These are phyloP conservation scores for Globisporangium radiosum DNA, from an alignment of 352 stramenopile species.

Conservation along the genomic window DNA sequence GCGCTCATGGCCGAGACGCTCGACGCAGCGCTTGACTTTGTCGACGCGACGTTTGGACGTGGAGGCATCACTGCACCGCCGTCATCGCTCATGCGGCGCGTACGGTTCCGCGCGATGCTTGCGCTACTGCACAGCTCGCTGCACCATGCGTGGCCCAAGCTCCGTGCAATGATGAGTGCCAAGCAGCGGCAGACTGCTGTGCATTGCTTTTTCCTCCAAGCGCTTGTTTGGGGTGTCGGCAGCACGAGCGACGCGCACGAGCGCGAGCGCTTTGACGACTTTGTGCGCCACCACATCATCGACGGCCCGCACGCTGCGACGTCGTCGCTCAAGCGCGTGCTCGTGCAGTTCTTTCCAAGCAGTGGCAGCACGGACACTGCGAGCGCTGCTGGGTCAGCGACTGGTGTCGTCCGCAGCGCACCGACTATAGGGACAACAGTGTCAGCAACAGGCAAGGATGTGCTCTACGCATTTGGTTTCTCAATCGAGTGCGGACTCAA, in stretches of 20 bases:
- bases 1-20: conserved; percentile 35
- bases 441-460: conserved; percentile 20
- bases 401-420: background rate
- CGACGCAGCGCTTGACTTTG: conserved; percentile 35
- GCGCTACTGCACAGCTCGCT: conserved; percentile 49
- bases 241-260: conserved; percentile 36
- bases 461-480: conserved; percentile 62
- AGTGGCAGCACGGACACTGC: conserved; percentile 13
- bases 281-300: conserved; percentile 53
- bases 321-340: conserved; percentile 46
- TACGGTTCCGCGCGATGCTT: conserved; percentile 22
- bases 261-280: conserved; percentile 54
- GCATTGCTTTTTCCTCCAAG: conserved; percentile 64
- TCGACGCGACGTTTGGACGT: conserved; percentile 25
- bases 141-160: conserved; percentile 44
- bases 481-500: conserved; percentile 67
- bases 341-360: conserved; percentile 51
- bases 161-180: conserved; percentile 42
- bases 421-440: background rate
- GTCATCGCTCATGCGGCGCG: background rate
- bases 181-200: conserved; percentile 57
- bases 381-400: background rate
- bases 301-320: conserved; percentile 33
- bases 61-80: background rate
- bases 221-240: conserved; percentile 67